A percentile compares a stretch with the other conserved stretches of the same genome.
Evolutionary conservation across 139 green algal species (phyloP).

Genomic region (Mychonastes homosphaera): DNA sequence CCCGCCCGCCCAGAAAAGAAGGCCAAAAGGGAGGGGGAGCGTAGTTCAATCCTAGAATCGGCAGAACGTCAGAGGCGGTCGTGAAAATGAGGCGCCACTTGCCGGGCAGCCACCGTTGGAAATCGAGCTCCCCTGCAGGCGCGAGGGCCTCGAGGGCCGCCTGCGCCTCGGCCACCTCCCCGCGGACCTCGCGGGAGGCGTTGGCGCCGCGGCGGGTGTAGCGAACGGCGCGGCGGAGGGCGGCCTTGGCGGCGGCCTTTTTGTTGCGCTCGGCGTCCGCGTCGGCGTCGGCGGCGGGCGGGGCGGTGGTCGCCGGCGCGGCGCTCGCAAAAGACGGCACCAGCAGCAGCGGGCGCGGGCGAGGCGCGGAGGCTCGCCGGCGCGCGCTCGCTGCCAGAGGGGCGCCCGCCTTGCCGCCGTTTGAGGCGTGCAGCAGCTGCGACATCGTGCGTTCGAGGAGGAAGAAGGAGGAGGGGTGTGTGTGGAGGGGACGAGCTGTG

Average conservation of each 20-base stretch:
- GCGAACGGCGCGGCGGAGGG: not conserved
- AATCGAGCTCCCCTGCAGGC: constrained; percentile 23
- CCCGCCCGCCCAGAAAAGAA: not conserved
- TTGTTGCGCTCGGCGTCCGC: too few relatives aligned
- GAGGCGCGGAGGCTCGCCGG: too few relatives aligned
- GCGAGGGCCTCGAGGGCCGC: constrained; percentile 27
- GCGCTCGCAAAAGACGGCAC: too few relatives aligned
- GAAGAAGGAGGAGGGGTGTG: too few relatives aligned
- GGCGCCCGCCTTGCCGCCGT: too few relatives aligned
- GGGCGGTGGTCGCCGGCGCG: too few relatives aligned
- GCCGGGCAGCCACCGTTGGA: constrained; percentile 26
- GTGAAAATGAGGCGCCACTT: constrained; percentile 45
- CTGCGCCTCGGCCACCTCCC: constrained; percentile 6
- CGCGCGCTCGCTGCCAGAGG: too few relatives aligned
- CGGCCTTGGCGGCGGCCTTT: not conserved
- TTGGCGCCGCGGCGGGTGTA: not conserved
- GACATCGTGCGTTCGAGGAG: too few relatives aligned
- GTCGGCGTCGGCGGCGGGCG: too few relatives aligned
- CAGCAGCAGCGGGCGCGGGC: too few relatives aligned
- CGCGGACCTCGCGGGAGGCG: not conserved
- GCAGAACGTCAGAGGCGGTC: constrained; percentile 31
- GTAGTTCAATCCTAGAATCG: not conserved
- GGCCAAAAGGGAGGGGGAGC: not conserved
- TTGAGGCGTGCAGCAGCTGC: too few relatives aligned
- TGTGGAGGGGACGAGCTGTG: too few relatives aligned